Evolutionary conservation across 2,329 filamentous ascomycete genomes (phyloP).

Genomic region (Ophiosphaerella korrae): DNA sequence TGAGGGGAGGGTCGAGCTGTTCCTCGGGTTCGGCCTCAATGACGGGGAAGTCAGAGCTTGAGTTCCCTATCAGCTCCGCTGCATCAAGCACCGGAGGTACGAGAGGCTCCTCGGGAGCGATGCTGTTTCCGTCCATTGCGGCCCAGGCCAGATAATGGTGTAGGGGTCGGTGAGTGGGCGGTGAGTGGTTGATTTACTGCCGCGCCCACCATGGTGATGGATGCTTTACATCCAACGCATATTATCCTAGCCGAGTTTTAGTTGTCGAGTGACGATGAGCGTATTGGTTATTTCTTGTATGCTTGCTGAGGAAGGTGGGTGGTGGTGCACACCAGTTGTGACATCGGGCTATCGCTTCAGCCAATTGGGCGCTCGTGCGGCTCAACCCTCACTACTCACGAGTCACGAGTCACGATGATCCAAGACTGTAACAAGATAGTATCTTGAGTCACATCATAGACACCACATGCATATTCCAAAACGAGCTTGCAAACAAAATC

Average conservation of each 20-base stretch:
- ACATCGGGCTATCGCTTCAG: constrained; percentile 13
- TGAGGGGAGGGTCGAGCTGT: constrained; percentile 42
- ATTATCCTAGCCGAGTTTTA: neutral
- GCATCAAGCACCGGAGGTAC: constrained; percentile 46
- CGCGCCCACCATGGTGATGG: constrained; percentile 30
- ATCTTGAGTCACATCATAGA: too few relatives aligned
- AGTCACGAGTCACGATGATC: neutral
- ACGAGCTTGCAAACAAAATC: too few relatives aligned
- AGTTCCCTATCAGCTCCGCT: constrained; percentile 43
- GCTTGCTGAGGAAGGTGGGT: constrained; percentile 10
- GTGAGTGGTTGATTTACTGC: constrained; percentile 13
- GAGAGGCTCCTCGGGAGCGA: constrained; percentile 31
- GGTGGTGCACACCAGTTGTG: constrained; percentile 12
- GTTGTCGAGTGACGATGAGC: neutral
- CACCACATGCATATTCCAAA: too few relatives aligned
- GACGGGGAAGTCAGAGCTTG: constrained; percentile 35
- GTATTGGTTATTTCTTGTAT: neutral
- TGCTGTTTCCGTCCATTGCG: constrained; percentile 35
- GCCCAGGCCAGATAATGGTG: constrained; percentile 15
- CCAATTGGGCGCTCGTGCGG: constrained; percentile 17
- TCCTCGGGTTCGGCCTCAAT: constrained; percentile 39
- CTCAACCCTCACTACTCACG: neutral
- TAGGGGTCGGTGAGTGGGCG: constrained; percentile 12
- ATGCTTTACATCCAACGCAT: constrained; percentile 29
- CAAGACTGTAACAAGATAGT: too few relatives aligned